A percentile compares a stretch with the other conserved stretches of the same genome.
Evolutionary conservation across 768 basidiomycete species (phyloP).

Genomic region (Suillus variegatus): DNA sequence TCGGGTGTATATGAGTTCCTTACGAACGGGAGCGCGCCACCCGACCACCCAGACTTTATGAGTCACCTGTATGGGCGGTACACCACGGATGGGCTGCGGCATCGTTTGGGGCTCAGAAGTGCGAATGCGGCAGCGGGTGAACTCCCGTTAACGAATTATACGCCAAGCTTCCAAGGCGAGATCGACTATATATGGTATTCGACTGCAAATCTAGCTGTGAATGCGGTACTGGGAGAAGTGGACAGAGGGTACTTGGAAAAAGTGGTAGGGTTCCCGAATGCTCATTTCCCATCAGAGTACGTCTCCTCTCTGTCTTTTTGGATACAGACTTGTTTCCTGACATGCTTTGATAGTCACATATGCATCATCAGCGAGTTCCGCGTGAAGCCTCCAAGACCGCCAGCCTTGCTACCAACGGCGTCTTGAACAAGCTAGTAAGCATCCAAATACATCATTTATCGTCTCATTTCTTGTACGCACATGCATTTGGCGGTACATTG

Average conservation of each 20-base stretch:
- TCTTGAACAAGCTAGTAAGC: slow-evolving; percentile 6
- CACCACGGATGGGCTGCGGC: slow-evolving; percentile 85
- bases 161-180: slow-evolving; percentile 81
- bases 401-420: background rate
- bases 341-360: slow-evolving; percentile 56
- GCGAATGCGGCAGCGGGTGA: slow-evolving; percentile 69
- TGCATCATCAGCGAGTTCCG: slow-evolving; percentile 75
- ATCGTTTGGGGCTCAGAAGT: slow-evolving; percentile 80
- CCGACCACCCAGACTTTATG: slow-evolving; percentile 91
- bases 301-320: slow-evolving; percentile 35
- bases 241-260: slow-evolving; percentile 84
- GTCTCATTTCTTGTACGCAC: slow-evolving; percentile 13
- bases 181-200: slow-evolving; percentile 97
- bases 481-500: slow-evolving; percentile 28
- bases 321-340: slow-evolving; percentile 6
- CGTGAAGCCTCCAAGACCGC: slow-evolving; percentile 63
- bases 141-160: slow-evolving; percentile 84
- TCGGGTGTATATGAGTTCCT: slow-evolving; percentile 94
- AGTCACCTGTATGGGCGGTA: slow-evolving; percentile 88
- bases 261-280: slow-evolving; percentile 95
- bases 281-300: slow-evolving; percentile 96
- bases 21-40: slow-evolving; percentile 63
- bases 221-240: slow-evolving; percentile 85
- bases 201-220: slow-evolving; percentile 68
- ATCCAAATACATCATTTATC: slow-evolving; percentile 17